Base-by-base conservation (phyloP, 1,284 basidiomycete genomes). In the Tremellales sp. region DNA sequence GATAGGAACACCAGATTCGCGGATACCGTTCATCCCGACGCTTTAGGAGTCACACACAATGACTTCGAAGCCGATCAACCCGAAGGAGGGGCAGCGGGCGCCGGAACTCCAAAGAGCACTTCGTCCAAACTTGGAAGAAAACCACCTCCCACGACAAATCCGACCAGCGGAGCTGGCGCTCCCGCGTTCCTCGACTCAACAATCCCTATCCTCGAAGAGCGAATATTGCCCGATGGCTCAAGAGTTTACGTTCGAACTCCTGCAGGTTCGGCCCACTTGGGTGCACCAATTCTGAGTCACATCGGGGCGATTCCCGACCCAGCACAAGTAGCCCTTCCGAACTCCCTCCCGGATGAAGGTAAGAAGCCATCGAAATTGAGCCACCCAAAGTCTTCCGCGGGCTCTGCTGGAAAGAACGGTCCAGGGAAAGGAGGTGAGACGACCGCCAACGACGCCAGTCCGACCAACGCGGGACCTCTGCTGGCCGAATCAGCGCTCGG, bases 151-250 rank as follows among this genome's bases (percentile, higher is more conserved):
- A 18, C 38, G 12, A 21, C 33, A 36, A 24, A 48, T 5, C 46
- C 50, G 19, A 26, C 12, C 18, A 10, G 25, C 25, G 38, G 21
- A 32, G 27, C 36, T n/a, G 24, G 9, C 16, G 22, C 45, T 32
- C 31, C 14, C 22, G 19, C 4, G 35, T 39, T 33, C 19, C 14
- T 9, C 16, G 40, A 43, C n/a, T n/a, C n/a, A n/a, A n/a, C n/a
- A 14, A 38, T 54, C 5, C 45, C 56, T 5, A 43, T 60, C 12
- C 48, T 63, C 35, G 57, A 66, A 34, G 45, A 55, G 31, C 42
- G 66, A 26, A 51, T 51, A 2, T 46, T 70, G 3, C 64, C 67
- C 8, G 60, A 65, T 45, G 67, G 67, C 16, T 37, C 40, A 10
- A 45, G 16, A 12, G 64, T 60, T 3, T 61, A 62, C 35, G 47